phyloP scores from a whole-genome alignment of 2,329 filamentous ascomycete genomes.

The Penicillium verrucosum region DNA sequence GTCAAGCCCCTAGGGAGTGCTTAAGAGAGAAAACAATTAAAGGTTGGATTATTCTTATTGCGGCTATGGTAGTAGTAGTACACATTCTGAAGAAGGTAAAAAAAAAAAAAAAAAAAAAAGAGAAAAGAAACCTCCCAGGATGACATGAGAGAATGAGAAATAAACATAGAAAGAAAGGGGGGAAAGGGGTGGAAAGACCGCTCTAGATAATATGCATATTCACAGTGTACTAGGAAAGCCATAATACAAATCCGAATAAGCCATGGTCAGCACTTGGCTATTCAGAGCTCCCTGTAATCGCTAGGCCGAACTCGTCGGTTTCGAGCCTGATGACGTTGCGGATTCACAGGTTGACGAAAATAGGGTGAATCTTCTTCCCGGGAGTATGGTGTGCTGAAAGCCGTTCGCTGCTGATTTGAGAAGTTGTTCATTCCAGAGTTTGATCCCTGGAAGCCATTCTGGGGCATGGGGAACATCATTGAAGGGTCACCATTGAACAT shows the following conservation, averaged over 20 bases:
- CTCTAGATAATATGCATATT: constrained; percentile 12
- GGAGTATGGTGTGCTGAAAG: constrained; percentile 53
- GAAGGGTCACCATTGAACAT: constrained; percentile 37
- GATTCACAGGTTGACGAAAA: constrained; percentile 93
- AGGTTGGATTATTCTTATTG: not conserved
- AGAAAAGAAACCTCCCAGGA: not conserved
- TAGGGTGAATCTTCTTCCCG: constrained; percentile 84
- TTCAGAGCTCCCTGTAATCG: constrained; percentile 79
- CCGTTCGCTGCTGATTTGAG: constrained; percentile 57
- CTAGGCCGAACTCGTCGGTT: constrained; percentile 77
- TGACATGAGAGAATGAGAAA: not conserved
- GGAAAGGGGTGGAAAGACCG: not conserved
- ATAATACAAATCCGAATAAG: constrained; percentile 1
- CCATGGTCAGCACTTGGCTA: not conserved
- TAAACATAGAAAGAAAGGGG: not conserved
- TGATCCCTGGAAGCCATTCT: constrained; percentile 28
- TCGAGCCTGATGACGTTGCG: constrained; percentile 80
- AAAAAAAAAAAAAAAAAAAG: not conserved
- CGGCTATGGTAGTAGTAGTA: constrained; percentile 11
- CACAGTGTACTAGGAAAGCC: not conserved
- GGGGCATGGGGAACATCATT: constrained; percentile 40
- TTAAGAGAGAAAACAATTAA: not conserved
- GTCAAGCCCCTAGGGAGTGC: not conserved
- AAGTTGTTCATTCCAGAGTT: constrained; percentile 44
- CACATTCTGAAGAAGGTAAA: not conserved